These are phyloP conservation scores for Diaporthe destruens DNA, from an alignment of 2,329 filamentous ascomycete species.

Conservation along the genomic window DNA sequence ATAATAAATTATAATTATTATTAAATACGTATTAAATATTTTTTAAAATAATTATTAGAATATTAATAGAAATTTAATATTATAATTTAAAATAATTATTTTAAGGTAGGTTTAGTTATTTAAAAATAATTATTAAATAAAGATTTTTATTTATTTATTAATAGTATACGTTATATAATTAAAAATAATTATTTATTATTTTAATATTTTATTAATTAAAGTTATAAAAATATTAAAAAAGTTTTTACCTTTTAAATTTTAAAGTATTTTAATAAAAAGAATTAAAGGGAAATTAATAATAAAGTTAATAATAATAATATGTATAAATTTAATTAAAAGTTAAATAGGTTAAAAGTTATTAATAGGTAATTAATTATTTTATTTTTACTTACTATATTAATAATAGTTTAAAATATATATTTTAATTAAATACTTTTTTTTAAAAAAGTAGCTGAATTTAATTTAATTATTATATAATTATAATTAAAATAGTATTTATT, in stretches of 20 bases:
- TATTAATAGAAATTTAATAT: not conserved
- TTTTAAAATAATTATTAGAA: not conserved
- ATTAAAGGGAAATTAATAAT: not conserved
- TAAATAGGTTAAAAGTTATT: too few species aligned
- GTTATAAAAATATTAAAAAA: not conserved
- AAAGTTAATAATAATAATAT: not conserved
- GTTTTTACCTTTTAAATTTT: not conserved
- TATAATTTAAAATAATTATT: not conserved
- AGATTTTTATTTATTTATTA: not conserved
- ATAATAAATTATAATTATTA: not conserved
- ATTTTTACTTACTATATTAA: not conserved
- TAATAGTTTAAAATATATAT: not conserved
- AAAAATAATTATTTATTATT: not conserved
- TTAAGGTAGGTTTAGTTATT: not conserved
- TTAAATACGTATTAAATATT: not conserved
- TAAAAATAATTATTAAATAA: not conserved
- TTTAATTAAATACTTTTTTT: not conserved
- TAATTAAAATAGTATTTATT: not conserved
- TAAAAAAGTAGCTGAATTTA: not conserved
- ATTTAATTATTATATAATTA: not conserved
- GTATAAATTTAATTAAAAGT: too few species aligned
- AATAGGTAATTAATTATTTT: too few species aligned
- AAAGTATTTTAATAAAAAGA: not conserved
- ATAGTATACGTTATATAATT: not conserved
- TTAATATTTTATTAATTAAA: not conserved